Base-by-base conservation (phyloP, 1,284 basidiomycete genomes). In the Boletus sp. region DNA sequence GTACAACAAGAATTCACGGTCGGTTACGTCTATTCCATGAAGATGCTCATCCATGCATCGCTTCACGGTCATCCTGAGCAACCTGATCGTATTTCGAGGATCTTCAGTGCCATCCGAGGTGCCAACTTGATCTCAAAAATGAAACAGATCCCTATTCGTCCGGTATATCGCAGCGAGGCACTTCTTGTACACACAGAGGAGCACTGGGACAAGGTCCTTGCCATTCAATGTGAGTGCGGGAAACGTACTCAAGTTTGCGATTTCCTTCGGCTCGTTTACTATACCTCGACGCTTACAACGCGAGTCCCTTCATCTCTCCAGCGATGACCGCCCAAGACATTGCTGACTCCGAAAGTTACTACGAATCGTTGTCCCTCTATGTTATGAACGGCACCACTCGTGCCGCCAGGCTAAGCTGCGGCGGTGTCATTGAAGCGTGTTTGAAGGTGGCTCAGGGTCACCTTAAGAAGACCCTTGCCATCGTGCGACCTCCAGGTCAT, bases 401-500 rank as follows among this genome's bases (percentile, higher is more conserved):
- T 38, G 84, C 90, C 30, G 94, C 96, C 6, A 76, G 84, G 19
- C 70, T 99, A 23, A 95, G 93, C 49, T 94, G 92, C 59, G 96
- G 96, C 1, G 94, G 95, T 13, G 93, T 94, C 43, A 88, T 99
- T 56, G 91, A 97, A 66, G 89, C 94, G 7, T 82, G 85, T 61
- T 74, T 93, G 14, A 85, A 91, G 1, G 94, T 99, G 22, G 93
- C 91, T 32, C 78, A 82, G 22, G 83, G 85, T 5, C 76, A 84
- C 55, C 76, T 98, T 29, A 78, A 85, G 57, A 98, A 95, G 64
- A 80, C 91, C 0, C 90, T 99, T 61, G 96, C 96, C 1, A 92
- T 99, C 56, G 92, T 99, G 29, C 81, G 96, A 20, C 96, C 96
- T 9, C 96, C 96, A 0, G 96, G 96, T 0, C 96, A 99, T 66